Percentiles rank a stretch among this genome's conserved stretches.
Conservation (phyloP, 2,329 filamentous ascomycete genomes). For the Dissoconium aciculare region DNA sequence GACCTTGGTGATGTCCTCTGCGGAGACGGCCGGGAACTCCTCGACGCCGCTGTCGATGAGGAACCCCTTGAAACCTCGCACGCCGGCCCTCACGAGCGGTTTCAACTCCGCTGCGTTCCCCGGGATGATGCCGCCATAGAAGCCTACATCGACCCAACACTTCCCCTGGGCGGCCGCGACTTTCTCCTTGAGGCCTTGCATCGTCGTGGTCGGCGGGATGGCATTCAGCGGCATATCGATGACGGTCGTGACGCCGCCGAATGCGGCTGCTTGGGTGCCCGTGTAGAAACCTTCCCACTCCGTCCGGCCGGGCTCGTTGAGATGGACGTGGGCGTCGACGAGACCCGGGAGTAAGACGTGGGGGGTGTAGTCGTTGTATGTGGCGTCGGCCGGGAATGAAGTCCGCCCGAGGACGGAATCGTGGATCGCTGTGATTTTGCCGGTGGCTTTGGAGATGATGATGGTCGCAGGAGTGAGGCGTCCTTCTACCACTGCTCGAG, state of each 20-base stretch:
- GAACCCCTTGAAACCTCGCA: constrained; percentile 94
- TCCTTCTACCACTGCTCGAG: constrained; percentile 64
- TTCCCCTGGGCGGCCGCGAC: constrained; percentile 67
- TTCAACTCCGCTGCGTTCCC: constrained; percentile 71
- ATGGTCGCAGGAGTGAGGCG: constrained; percentile 71
- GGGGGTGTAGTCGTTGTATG: constrained; percentile 73
- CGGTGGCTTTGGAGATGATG: constrained; percentile 58
- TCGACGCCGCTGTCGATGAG: constrained; percentile 93
- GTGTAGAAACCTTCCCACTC: constrained; percentile 99
- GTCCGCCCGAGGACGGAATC: constrained; percentile 58
- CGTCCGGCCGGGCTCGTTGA: constrained; percentile 90
- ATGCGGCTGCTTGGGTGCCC: constrained; percentile 82
- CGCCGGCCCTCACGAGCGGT: constrained; percentile 67
- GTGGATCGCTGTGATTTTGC: constrained; percentile 69
- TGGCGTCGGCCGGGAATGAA: constrained; percentile 55
- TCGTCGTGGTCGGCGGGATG: constrained; percentile 87
- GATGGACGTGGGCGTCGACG: constrained; percentile 92
- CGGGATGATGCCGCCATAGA: constrained; percentile 88
- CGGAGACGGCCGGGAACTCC: constrained; percentile 84
- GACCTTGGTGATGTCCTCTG: constrained; percentile 60
- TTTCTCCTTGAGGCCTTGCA: constrained; percentile 70
- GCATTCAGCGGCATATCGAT: constrained; percentile 97
- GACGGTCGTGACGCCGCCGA: constrained; percentile 90
- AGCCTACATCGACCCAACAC: constrained; percentile 98
- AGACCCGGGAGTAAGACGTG: constrained; percentile 75